Conservation (phyloP, 768 basidiomycete genomes). For the Panaeolus papilionaceus region DNA sequence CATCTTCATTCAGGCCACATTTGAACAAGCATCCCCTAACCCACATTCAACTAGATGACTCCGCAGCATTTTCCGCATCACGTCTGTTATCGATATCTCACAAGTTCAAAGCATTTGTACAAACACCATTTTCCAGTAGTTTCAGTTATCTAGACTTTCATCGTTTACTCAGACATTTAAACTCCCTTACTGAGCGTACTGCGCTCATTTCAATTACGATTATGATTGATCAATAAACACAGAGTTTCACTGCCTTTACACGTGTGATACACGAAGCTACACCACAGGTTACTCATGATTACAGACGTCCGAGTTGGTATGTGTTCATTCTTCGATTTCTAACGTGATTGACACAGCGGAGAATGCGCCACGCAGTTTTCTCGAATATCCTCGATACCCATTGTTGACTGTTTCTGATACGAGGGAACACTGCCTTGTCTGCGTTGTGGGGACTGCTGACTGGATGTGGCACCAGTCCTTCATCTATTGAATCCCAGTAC, state of each 20-base stretch:
- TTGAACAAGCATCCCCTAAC: neutral
- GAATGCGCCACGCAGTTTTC: neutral
- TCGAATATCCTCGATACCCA: neutral
- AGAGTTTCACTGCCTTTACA: neutral
- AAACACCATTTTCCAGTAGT: neutral
- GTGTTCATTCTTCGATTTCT: neutral
- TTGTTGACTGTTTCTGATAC: neutral
- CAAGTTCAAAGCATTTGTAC: neutral
- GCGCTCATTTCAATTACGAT: neutral
- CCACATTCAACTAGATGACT: neutral
- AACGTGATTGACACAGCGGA: neutral
- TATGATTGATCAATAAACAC: neutral
- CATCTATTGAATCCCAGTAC: neutral
- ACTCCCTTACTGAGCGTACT: neutral
- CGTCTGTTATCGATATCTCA: neutral
- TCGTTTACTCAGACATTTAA: neutral
- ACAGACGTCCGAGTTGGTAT: neutral
- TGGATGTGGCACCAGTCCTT: neutral
- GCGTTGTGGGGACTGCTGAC: neutral
- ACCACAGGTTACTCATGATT: neutral
- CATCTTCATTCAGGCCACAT: neutral
- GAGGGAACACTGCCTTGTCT: neutral
- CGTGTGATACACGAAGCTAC: neutral
- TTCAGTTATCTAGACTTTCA: neutral
- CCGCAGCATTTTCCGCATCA: neutral